Evolutionary conservation across 257 asterid genomes (phyloP).

Genomic region (Solanum bulbocastanum): DNA sequence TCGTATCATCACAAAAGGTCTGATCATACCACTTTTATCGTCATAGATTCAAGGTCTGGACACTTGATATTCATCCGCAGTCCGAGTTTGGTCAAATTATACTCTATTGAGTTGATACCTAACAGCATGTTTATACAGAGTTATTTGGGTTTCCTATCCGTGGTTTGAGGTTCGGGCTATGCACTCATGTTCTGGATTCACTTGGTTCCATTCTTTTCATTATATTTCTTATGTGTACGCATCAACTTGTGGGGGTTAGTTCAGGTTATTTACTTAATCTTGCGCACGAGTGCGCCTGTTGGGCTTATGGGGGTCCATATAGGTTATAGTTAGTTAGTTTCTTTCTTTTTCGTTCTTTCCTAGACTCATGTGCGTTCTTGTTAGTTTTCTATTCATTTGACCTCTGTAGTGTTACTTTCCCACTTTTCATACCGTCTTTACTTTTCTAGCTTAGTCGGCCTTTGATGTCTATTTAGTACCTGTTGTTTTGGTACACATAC

Average conservation of each 20-base stretch:
- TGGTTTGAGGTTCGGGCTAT: not conserved
- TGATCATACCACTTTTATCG: not conserved
- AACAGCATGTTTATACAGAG: too few relatives aligned
- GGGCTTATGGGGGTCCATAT: not conserved
- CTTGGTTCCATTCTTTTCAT: not conserved
- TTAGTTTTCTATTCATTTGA: not conserved
- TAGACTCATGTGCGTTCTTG: not conserved
- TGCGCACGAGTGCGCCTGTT: not conserved
- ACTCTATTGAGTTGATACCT: not conserved
- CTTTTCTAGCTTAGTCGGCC: not conserved
- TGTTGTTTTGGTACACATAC: not conserved
- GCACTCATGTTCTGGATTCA: not conserved
- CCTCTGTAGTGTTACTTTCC: not conserved
- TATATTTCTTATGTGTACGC: too few relatives aligned
- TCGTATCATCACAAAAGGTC: not conserved
- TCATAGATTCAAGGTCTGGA: not conserved
- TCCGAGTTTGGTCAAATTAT: not conserved
- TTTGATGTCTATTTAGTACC: too few relatives aligned
- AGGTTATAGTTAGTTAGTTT: not conserved
- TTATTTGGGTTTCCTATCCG: not conserved
- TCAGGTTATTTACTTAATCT: not conserved
- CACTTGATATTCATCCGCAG: too few relatives aligned
- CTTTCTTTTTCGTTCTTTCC: not conserved
- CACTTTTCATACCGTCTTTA: not conserved
- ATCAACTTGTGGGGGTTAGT: not conserved